Percentiles rank a stretch among this genome's conserved stretches.
Evolutionary conservation across 345 rosid species (phyloP).

Genomic region (Populus euphratica): DNA sequence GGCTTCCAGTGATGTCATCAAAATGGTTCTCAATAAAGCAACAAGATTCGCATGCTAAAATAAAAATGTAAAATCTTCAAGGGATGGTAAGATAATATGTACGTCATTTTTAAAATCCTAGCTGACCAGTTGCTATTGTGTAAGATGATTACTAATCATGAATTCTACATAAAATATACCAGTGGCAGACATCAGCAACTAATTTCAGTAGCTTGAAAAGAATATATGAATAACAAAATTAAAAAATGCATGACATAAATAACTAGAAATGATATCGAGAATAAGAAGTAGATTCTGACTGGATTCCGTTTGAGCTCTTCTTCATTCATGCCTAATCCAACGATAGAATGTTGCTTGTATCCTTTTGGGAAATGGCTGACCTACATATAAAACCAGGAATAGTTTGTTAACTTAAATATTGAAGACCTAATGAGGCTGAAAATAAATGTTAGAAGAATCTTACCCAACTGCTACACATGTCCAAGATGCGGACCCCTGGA

Average conservation of each 20-base stretch:
- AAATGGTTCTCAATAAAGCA: not conserved
- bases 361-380: slow-evolving; percentile 91
- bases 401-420: not conserved
- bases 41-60: not conserved
- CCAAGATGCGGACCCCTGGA: slow-evolving; percentile 80
- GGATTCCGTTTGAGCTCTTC: slow-evolving; percentile 76
- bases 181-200: not conserved
- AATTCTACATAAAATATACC: not conserved
- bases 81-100: not conserved
- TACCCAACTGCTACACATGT: slow-evolving; percentile 97
- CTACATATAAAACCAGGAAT: slow-evolving; percentile 33
- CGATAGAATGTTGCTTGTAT: slow-evolving; percentile 72
- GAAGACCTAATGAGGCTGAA: not conserved
- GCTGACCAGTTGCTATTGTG: not conserved
- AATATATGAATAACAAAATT: not conserved
- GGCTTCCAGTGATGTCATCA: too few relatives aligned
- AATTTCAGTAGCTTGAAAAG: not conserved
- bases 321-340: slow-evolving; percentile 84
- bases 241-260: not conserved
- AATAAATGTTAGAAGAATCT: slow-evolving; percentile 11
- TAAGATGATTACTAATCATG: not conserved
- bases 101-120: not conserved
- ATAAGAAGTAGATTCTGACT: slow-evolving; percentile 31
- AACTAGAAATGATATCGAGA: not conserved
- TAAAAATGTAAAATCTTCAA: not conserved